Evolutionary conservation across 352 stramenopile genomes (phyloP).

Genomic region (Pythium brassicae): DNA sequence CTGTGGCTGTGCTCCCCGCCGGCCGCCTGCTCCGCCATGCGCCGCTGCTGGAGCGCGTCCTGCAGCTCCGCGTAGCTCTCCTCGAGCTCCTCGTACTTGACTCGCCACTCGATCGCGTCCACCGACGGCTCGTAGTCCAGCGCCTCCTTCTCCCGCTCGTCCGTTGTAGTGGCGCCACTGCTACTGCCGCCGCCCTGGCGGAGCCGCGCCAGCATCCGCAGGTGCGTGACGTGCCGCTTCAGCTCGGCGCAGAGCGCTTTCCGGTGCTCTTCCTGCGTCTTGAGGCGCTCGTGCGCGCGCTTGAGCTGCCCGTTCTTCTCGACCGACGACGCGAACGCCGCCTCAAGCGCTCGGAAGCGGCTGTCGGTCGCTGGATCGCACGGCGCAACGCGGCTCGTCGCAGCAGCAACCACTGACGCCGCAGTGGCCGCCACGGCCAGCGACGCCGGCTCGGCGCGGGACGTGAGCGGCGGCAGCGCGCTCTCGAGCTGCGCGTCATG

Average conservation of each 20-base stretch:
- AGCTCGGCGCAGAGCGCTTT: conserved; percentile 47
- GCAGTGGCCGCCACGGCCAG: neutral
- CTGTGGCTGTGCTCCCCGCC: conserved; percentile 1
- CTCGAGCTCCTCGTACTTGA: conserved; percentile 82
- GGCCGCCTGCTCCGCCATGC: conserved; percentile 8
- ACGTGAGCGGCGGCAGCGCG: neutral
- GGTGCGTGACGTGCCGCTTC: conserved; percentile 49
- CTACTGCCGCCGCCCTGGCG: conserved; percentile 6
- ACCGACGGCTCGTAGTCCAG: conserved; percentile 56
- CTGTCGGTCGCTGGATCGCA: conserved; percentile 33
- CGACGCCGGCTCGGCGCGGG: conserved; percentile 2
- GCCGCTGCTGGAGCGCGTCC: conserved; percentile 30
- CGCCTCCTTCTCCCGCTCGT: conserved; percentile 14
- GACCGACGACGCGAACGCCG: conserved; percentile 46
- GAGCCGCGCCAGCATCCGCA: conserved; percentile 58
- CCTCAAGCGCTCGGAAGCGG: conserved; percentile 61
- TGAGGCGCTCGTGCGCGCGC: conserved; percentile 51
- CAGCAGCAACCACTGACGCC: neutral
- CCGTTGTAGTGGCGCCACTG: neutral
- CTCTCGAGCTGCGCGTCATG: conserved; percentile 41
- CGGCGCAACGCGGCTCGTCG: conserved; percentile 7
- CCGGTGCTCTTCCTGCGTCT: conserved; percentile 48
- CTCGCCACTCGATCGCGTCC: conserved; percentile 77
- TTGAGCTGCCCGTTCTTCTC: conserved; percentile 57
- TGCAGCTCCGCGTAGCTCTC: conserved; percentile 51